Base-by-base conservation (phyloP, 805 yeast species). In the Priceomyces haplophilus region DNA sequence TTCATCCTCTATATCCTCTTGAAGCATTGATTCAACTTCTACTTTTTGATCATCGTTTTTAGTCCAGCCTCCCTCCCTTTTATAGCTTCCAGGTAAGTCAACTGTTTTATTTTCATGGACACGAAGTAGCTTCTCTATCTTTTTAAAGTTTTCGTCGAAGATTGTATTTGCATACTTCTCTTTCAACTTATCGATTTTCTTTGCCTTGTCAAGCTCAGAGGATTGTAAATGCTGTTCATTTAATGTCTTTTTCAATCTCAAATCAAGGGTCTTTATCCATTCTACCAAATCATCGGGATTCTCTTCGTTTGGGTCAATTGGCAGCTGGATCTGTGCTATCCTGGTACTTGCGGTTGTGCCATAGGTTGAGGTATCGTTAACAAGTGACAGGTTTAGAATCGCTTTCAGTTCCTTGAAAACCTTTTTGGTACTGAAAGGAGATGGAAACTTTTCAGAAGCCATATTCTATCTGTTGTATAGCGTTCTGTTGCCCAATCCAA, bases 41-140 rank as follows among this genome's bases (percentile, higher is more conserved):
- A 25, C 27, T 13, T 7, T n/a, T 18, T 37, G 34, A 19, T 18
- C 41, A 17, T 43, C 47, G 11, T 33, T 41, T 18, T 34, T 25
- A 8, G 11, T 24, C 11, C 11, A 7, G 11, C 2, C 17, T 48
- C 29, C 38, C 39, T 11, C 42, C 40, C 3, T 88, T 81, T 42
- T 83, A 71, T 44, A 82, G 80, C 36, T 82, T 52, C 1, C 82
- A 30, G 37, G 20, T 42, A 82, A 30, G 72, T 30, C 41, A 27
- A 27, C 11, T 27, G n/a, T 6, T 15, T 10, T 27, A 4, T 16
- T 8, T 13, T 34, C 11, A 23, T 85, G 89, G 23, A 59, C 68
- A 35, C 38, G 32, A 7, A 58, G 19, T 1, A 43, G 7, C 5
- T 42, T 41, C 10, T 51, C 56, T 41, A 62, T 49, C 44, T 55